These are phyloP conservation scores for Cladosporium sphaerospermum DNA, from an alignment of 2,329 filamentous ascomycete genomes.

Conservation along the genomic window DNA sequence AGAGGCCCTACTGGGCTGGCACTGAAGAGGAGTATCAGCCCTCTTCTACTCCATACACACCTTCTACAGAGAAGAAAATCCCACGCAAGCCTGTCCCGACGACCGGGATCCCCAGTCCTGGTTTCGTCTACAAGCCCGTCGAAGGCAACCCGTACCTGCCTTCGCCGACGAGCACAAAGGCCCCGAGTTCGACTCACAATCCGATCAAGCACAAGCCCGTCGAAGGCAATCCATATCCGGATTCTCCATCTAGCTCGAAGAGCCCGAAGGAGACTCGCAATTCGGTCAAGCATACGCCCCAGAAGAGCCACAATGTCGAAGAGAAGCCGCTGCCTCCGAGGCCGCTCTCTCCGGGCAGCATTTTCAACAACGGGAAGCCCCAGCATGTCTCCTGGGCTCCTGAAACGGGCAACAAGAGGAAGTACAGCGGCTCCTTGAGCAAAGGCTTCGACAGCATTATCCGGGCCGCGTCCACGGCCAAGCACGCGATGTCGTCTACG, in stretches of 20 bases:
- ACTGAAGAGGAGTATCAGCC: neutral
- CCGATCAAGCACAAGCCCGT: neutral
- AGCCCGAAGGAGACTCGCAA: too few species aligned
- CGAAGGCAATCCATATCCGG: neutral
- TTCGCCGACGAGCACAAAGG: neutral
- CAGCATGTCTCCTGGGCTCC: too few species aligned
- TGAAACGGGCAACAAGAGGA: neutral
- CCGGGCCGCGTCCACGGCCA: neutral
- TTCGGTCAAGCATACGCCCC: too few species aligned
- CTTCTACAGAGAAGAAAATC: neutral
- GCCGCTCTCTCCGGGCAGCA: neutral
- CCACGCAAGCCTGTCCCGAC: conserved; percentile 4
- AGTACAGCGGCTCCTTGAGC: neutral
- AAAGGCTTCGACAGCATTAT: neutral
- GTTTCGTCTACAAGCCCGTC: neutral
- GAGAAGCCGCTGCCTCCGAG: neutral
- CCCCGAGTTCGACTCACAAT: neutral
- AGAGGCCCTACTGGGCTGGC: conserved; percentile 4
- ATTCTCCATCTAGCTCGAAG: too few species aligned
- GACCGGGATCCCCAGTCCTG: neutral
- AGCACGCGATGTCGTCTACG: neutral
- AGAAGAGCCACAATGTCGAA: too few species aligned
- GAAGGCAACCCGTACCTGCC: neutral
- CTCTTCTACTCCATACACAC: neutral
- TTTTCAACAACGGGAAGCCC: neutral